These are phyloP conservation scores for Blastobotrys aristatus DNA, from an alignment of 1,139 yeast genomes.

Conservation along the genomic window DNA sequence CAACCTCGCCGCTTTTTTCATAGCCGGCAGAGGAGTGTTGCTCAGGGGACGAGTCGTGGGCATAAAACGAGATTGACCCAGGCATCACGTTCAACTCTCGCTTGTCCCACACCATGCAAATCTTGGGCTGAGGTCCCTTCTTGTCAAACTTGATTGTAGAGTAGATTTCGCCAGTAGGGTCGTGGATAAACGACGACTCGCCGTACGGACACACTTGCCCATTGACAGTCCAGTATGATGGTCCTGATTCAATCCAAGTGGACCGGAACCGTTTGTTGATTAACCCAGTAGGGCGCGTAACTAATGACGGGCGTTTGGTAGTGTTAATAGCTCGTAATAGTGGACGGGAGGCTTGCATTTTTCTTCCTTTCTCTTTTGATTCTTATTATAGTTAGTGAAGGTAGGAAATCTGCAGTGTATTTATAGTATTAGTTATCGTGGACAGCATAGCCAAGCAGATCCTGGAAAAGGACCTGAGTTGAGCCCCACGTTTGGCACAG, in stretches of 20 bases:
- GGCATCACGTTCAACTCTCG: conserved; percentile 12
- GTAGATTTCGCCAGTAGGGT: conserved; percentile 13
- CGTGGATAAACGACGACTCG: conserved; percentile 11
- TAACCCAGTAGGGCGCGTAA: conserved; percentile 2
- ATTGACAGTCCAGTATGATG: conserved; percentile 14
- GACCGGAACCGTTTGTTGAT: conserved; percentile 1
- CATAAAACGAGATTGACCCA: conserved; percentile 13
- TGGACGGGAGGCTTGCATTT: conserved; percentile 3
- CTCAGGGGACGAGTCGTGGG: conserved; percentile 7
- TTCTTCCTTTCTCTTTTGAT: neutral
- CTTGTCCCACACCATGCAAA: conserved; percentile 14
- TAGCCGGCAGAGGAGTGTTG: conserved; percentile 1
- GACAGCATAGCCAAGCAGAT: too few relatives aligned
- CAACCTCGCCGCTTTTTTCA: conserved; percentile 12
- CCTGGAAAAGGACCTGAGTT: too few relatives aligned
- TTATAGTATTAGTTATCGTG: too few relatives aligned
- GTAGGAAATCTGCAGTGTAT: neutral
- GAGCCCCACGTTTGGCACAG: neutral
- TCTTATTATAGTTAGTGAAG: too few relatives aligned
- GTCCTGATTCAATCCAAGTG: conserved; percentile 11
- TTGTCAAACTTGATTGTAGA: conserved; percentile 12
- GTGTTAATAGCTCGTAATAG: conserved; percentile 3
- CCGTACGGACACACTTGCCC: conserved; percentile 13
- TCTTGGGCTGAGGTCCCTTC: conserved; percentile 12
- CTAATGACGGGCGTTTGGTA: conserved; percentile 3